Base-by-base conservation (phyloP, 805 yeast species). In the Metschnikowia rubicola region DNA sequence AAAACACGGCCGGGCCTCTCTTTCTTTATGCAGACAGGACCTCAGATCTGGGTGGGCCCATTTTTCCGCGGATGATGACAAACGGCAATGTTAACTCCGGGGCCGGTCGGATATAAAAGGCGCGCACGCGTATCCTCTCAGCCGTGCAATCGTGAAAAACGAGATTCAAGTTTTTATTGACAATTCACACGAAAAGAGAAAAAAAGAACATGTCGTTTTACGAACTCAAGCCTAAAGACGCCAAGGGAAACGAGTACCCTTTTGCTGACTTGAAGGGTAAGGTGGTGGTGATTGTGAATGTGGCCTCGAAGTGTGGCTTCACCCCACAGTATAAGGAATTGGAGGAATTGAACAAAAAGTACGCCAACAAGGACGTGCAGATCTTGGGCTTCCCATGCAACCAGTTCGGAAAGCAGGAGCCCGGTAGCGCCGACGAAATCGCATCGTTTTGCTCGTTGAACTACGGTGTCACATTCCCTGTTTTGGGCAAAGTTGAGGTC, bases 391-490 rank as follows among this genome's bases (percentile, higher is more conserved):
- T 72, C 62, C 77, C 77, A 44, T 69, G 75, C 53, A 71, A 72
- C 62, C 77, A 72, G 55, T 72, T 72, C 42, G 69, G 67, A 29
- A 54, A 58, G 45, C 76, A 72, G 57, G 77, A 72, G 56, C 76
- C 76, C 28, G 74, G 74, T 3, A 43, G 52, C 13, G 57, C 64
- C 31, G 73, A 81, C 47, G 90, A 86, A 59, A 88, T 88, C 54
- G 82, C 80, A 17, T 66, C 75, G 39, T 86, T 86, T 70, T 90
- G 97, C 67, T 68, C 79, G 37, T 62, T 82, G 59, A 90, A 88
- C 73, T 94, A 83, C 65, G 97, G 97, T 45, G 97, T 92, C 36
- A 73, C 86, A 13, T 92, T 94, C 84, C 97, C 97, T 30, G 78
- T 92, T 30, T 71, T 92, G 79, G 76, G 79, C 64, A 92, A 91